These are phyloP conservation scores for Phoma sp. DNA, from an alignment of 2,329 filamentous ascomycete species.

Conservation along the genomic window DNA sequence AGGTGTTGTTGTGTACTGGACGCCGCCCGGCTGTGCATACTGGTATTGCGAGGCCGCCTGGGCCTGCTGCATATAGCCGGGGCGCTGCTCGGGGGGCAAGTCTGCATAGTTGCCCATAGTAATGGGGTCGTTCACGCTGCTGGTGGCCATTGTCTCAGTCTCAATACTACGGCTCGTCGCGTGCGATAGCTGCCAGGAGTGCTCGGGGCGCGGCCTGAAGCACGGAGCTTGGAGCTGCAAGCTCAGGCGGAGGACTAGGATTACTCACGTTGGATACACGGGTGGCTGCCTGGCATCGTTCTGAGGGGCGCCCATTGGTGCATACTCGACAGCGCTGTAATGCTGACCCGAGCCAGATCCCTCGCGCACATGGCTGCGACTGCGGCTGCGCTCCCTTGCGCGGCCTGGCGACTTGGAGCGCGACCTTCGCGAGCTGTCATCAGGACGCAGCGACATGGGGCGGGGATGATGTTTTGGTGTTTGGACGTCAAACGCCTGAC, in stretches of 20 bases:
- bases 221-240: background rate
- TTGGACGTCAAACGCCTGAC: background rate
- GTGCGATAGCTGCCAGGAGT: constrained; percentile 3
- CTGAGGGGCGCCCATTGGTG: constrained; percentile 36
- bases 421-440: constrained; percentile 47
- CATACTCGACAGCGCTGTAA: constrained; percentile 12
- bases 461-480: background rate
- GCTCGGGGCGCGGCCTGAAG: constrained; percentile 1
- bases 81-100: constrained; percentile 52
- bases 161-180: constrained; percentile 5
- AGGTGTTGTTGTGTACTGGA: constrained; percentile 41
- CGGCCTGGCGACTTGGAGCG: constrained; percentile 52
- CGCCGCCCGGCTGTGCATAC: constrained; percentile 25
- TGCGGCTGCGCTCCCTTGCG: constrained; percentile 41
- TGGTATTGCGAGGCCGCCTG: constrained; percentile 27
- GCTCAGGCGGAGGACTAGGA: constrained; percentile 13
- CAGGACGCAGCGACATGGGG: constrained; percentile 50
- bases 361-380: constrained; percentile 25
- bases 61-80: constrained; percentile 44
- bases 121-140: constrained; percentile 32
- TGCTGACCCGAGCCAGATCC: constrained; percentile 14
- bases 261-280: constrained; percentile 43
- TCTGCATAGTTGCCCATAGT: constrained; percentile 55
- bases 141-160: constrained; percentile 43
- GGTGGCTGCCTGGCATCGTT: constrained; percentile 52